Conservation (phyloP, 2,329 filamentous ascomycete species). For the Pseudogymnoascus sp. region DNA sequence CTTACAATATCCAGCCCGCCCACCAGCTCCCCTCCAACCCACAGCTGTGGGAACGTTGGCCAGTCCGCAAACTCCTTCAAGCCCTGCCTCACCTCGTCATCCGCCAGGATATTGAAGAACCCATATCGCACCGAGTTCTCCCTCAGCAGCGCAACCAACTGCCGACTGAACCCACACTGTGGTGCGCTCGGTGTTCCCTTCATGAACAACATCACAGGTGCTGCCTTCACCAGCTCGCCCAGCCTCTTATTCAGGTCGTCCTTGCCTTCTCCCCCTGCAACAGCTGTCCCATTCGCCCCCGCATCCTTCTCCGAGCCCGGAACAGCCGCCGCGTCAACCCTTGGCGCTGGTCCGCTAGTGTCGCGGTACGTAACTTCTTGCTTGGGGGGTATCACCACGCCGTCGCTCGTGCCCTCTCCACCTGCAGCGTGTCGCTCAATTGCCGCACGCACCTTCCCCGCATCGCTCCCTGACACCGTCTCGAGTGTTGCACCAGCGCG, state of each 20-base stretch:
- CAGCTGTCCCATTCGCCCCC: neutral
- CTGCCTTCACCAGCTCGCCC: slow-evolving; percentile 80
- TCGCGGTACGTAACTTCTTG: slow-evolving; percentile 11
- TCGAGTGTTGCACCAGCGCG: slow-evolving; percentile 69
- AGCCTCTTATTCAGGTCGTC: slow-evolving; percentile 80
- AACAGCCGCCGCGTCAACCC: slow-evolving; percentile 25
- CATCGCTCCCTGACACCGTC: slow-evolving; percentile 83
- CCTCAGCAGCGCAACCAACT: slow-evolving; percentile 76
- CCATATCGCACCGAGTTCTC: slow-evolving; percentile 92
- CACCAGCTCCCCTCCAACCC: slow-evolving; percentile 82
- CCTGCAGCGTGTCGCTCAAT: slow-evolving; percentile 67
- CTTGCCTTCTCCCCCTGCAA: slow-evolving; percentile 46
- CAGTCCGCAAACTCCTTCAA: slow-evolving; percentile 97
- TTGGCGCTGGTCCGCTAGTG: neutral
- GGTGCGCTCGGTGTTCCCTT: slow-evolving; percentile 85
- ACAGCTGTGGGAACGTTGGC: slow-evolving; percentile 95
- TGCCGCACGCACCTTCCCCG: slow-evolving; percentile 71
- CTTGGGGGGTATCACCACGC: slow-evolving; percentile 16
- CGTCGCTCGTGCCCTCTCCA: slow-evolving; percentile 23
- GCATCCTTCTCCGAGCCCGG: neutral
- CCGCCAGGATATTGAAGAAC: slow-evolving; percentile 97
- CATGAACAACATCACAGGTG: slow-evolving; percentile 98
- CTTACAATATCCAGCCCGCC: slow-evolving; percentile 93
- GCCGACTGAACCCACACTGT: slow-evolving; percentile 87
- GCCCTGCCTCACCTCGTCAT: slow-evolving; percentile 93